Conservation (phyloP, 805 yeast species). For the Pichia kluyveri region DNA sequence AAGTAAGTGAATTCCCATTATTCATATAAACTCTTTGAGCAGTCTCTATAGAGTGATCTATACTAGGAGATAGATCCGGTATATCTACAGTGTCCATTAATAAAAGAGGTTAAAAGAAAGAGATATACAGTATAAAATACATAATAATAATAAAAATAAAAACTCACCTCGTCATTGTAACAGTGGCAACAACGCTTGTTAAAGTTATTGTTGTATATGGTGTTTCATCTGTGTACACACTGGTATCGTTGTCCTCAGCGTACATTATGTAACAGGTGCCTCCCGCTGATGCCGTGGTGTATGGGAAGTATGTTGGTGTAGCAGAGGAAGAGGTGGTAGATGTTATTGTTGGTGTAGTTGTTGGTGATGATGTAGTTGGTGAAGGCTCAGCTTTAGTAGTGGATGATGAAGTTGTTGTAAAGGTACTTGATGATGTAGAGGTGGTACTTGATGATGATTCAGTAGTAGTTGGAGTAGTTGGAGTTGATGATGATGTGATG, state of each 20-base stretch:
- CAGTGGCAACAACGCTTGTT: slow-evolving; percentile 27
- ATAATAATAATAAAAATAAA: too few relatives aligned
- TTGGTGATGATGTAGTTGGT: slow-evolving; percentile 9
- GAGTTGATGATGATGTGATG: slow-evolving; percentile 6
- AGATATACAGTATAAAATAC: too few relatives aligned
- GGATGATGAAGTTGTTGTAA: slow-evolving; percentile 9
- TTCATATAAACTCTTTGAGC: too few relatives aligned
- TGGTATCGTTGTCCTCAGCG: slow-evolving; percentile 24
- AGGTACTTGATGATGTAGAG: slow-evolving; percentile 6
- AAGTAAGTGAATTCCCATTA: not conserved
- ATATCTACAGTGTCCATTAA: too few relatives aligned
- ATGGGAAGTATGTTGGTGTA: slow-evolving; percentile 18
- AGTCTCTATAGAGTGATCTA: not conserved
- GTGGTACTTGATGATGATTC: slow-evolving; percentile 2
- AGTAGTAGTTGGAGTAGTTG: slow-evolving; percentile 1
- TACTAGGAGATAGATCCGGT: slow-evolving; percentile 1
- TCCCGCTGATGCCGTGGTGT: slow-evolving; percentile 21
- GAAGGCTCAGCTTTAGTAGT: slow-evolving; percentile 11
- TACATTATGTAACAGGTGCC: slow-evolving; percentile 30
- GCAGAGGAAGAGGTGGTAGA: slow-evolving; percentile 9
- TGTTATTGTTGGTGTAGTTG: slow-evolving; percentile 4
- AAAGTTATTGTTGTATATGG: slow-evolving; percentile 28
- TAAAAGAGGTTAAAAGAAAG: too few relatives aligned
- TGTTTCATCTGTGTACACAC: slow-evolving; percentile 18
- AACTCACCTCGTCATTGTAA: slow-evolving; percentile 13